Base-by-base conservation (phyloP, 192 early-diverging fungal species). In the Dissophora ornata region DNA sequence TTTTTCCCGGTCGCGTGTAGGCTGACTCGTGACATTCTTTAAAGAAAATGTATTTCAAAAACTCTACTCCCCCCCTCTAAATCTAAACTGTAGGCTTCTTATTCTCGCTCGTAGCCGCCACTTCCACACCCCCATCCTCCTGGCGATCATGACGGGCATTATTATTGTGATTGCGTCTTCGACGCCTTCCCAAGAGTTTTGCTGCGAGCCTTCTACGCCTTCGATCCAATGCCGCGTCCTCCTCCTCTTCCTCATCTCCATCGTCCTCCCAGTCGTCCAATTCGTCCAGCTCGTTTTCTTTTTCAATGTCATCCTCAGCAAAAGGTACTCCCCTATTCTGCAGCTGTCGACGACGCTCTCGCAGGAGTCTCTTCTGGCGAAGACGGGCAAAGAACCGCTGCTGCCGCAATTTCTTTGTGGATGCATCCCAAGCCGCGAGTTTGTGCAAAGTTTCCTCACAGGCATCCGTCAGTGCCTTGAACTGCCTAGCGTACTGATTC, bases 201-300 rank as follows among this genome's bases (percentile, higher is more conserved):
- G 34, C 44, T 1, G 45, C 25, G 25, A 71, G 49, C 10, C 32
- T 41, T 2, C 29, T n/a, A 29, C 70, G 53, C 8, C 47, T 36
- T 8, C 22, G 46, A 26, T 65, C 70, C 24, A 64, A 32, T 16
- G 18, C 28, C 19, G 64, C 55, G 3, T 73, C 70, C 10, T 59
- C 55, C 22, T 65, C 59, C 0, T 73, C 70, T 24, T 54, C 62
- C 0, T 47, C 21, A 25, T 42, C 57, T 32, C 60, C 62, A 21
- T 75, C 71, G 12, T 75, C 63, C 2, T 61, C 56, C 49, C 62
- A 64, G 11, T 56, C 52, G 11, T 67, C 54, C 30, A 67, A 33
- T 22, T 53, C 62, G 15, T 65, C 70, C 18, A 65, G 28, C 29
- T 74, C 69, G 15, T 71, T 54, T 25, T 62, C 40, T 15, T 65